phyloP scores from a whole-genome alignment of 2,329 filamentous ascomycete genomes.

The Seiridium unicorne region DNA sequence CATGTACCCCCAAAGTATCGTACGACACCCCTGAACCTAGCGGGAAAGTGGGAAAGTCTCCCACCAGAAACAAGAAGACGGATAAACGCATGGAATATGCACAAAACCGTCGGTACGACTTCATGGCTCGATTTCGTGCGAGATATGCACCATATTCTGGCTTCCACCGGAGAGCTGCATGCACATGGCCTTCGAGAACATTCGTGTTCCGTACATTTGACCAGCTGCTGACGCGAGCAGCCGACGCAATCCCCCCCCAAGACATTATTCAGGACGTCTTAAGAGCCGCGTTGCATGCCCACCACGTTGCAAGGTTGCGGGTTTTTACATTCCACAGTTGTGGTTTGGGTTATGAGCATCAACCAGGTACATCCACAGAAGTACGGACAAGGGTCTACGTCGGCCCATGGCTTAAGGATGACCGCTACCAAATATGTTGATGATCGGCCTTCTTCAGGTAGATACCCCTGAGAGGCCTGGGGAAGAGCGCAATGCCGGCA shows the following conservation, averaged over 20 bases:
- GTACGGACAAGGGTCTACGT: slow-evolving; percentile 3
- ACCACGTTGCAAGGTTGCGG: background rate
- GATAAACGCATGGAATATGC: slow-evolving; percentile 23
- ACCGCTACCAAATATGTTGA: background rate
- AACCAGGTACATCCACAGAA: background rate
- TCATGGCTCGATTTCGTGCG: background rate
- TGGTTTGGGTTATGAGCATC: background rate
- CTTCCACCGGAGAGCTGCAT: background rate
- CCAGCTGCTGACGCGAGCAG: background rate
- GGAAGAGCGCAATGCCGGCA: background rate
- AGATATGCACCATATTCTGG: background rate
- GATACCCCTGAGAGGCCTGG: background rate
- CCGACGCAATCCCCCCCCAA: background rate
- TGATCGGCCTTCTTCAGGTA: background rate
- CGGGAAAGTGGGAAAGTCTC: slow-evolving; percentile 23
- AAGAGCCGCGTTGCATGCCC: background rate
- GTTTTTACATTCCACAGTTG: background rate
- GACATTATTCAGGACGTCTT: background rate
- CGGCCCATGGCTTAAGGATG: background rate
- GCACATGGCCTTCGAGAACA: slow-evolving; percentile 2
- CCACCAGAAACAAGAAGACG: slow-evolving; percentile 16
- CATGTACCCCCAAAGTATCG: background rate
- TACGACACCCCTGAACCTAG: slow-evolving; percentile 9
- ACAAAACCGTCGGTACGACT: slow-evolving; percentile 18
- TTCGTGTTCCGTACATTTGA: background rate